Base-by-base conservation (phyloP, 78 protist genomes). In the Corallochytrium limacisporum region DNA sequence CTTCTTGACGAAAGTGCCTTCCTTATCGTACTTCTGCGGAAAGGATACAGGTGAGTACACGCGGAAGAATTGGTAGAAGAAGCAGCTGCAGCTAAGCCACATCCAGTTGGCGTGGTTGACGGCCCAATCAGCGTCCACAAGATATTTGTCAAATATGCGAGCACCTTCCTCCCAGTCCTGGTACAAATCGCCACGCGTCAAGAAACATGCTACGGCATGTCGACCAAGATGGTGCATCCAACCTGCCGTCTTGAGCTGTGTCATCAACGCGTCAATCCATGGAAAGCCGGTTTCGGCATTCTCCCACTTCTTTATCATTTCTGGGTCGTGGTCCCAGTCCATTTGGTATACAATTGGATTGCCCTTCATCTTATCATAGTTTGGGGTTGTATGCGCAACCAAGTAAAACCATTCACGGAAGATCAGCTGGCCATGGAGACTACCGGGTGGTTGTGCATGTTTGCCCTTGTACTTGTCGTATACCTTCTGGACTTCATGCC, bases 191-290 rank as follows among this genome's bases (percentile, higher is more conserved):
- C 81, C 63, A 2, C 82, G 74, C 24, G 82, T 77, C 38, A 77
- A 38, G 67, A 77, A 77, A 46, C 82, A 77, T 0, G 82, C 82
- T n/a, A 77, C 82, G 4, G 55, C 61, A 31, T 77, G 82, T 18
- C 82, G 60, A 18, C 77, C 72, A 24, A 77, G 44, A 33, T 69
- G 76, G 44, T 77, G 82, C 32, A 74, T 37, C 80, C 80, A 74
- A 26, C 80, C 80, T n/a, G n/a, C n/a, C n/a, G n/a, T n/a, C n/a
- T n/a, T n/a, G n/a, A n/a, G n/a, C n/a, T 75, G 81, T 10, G 13
- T 24, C 81, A 75, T 75, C 37, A 1, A 5, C 0, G 81, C 81
- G 62, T 75, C 81, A 65, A 75, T 75, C 66, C 59, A 66, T 5
- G 81, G 81, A 46, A 50, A 75, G 5, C 81, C 81, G 1, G 81